A percentile compares a stretch with the other conserved stretches of the same genome.
These are phyloP conservation scores for Oryza nivara DNA, from an alignment of 176 grass and related monocot species.

Conservation along the genomic window DNA sequence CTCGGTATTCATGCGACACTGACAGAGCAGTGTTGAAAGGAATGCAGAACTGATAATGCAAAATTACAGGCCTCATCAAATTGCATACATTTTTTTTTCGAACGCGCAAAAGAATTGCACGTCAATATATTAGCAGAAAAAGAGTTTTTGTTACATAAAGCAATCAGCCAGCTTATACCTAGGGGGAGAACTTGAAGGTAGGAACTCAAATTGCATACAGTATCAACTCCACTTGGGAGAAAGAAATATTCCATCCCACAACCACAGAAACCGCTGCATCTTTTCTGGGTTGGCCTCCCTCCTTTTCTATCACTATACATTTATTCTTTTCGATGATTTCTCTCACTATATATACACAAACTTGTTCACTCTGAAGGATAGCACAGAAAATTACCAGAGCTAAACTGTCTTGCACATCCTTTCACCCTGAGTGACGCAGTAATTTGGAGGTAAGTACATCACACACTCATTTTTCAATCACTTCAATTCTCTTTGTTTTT, in stretches of 20 bases:
- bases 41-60: neutral
- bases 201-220: constrained; percentile 18
- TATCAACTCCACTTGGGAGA: constrained; percentile 18
- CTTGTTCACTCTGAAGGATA: neutral
- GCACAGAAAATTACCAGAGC: neutral
- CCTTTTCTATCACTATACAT: constrained; percentile 40
- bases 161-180: too few relatives aligned
- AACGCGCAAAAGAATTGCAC: too few relatives aligned
- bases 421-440: neutral
- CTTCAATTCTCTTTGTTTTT: neutral
- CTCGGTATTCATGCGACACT: neutral
- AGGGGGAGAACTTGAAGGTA: too few relatives aligned
- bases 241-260: constrained; percentile 18
- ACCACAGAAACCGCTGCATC: constrained; percentile 28
- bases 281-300: constrained; percentile 10
- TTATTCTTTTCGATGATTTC: constrained; percentile 9
- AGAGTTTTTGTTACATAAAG: too few relatives aligned
- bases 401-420: constrained; percentile 15
- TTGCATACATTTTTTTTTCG: neutral
- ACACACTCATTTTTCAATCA: constrained; percentile 7
- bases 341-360: neutral
- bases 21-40: neutral
- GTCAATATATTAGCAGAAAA: too few relatives aligned
- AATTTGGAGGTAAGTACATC: neutral
- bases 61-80: neutral